Evolutionary conservation across 1,139 yeast species (phyloP), one percentile per base, ranked within the genome.

Genomic region (Chernovozyma sophiae-reginae): DNA sequence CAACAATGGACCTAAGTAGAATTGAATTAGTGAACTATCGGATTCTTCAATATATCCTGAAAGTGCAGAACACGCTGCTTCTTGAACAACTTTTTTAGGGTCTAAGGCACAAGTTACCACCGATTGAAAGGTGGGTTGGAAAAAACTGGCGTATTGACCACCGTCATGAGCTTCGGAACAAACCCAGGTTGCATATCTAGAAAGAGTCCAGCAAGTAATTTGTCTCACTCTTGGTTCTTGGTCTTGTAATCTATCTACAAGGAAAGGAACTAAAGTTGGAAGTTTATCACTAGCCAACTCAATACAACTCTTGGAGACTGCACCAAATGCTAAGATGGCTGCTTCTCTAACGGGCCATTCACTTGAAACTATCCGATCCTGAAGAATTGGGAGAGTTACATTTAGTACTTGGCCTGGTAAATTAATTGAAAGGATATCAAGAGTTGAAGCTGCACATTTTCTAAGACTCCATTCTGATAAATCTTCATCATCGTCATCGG

Each of bases 301-400:
- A 38, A 82, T 69, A 49, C 95, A 89, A 48, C 96, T 95, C 48
- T 83, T 89, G 28, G 95, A 86, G 51, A 90, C 82, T 23, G 98
- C 98, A 42, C 98, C 98, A 56, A 92, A 77, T 1, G 97, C 97
- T 37, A 92, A 70, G 27, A 92, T 90, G 1, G 97, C 81, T 2
- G 97, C 95, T 57, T 92, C 98, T 43, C 97, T 75, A 12, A 84
- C 77, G 29, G 86, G 86, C 98, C 98, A 92, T 42, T 81, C 77
- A 4, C 68, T 62, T 2, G 87, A 75, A 5, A 75, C 74, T 38
- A 92, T 78, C 40, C 80, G 77, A 36, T 77, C 79, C 55, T 86
- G 86, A 38, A 92, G 68, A 16, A 82, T 65, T 3, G 98, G 97
- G 45, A 90, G 69, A 1, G 87, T 72, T 12, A 77, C 68, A 26